Evolutionary conservation across 164 flowering plant species (phyloP), one percentile per base, ranked within the genome.

Genomic region (Warburgia ugandensis): DNA sequence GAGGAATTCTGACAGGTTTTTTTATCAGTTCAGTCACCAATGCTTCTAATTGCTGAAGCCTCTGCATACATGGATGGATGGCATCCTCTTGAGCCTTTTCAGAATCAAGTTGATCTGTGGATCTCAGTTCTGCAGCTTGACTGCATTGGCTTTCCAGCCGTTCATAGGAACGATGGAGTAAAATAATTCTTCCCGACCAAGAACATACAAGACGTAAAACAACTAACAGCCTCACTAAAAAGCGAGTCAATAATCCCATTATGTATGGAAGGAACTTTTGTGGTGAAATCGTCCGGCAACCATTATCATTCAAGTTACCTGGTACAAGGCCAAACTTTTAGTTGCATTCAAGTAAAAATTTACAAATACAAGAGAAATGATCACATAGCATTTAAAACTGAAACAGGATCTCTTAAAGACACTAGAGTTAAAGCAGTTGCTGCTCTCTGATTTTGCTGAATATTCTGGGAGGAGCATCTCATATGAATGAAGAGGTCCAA

Each of bases 1-100:
- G 81, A 62, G 97, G 97, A 52, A 89, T 77, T 47, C 49, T 68
- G n/a, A 73, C 59, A 17, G 94, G 94, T 47, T 77, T 89, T 28
- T 68, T 76, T 19, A 60, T 21, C 40, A 86, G 72, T 21, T 83
- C 90, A 33, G 72, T 63, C 9, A 89, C 86, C 58, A 71, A 12
- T 29, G 62, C 50, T 65, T 89, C 97, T 47, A 89, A 64, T 29
- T 74, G 65, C 65, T 83, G 86, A 62, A 89, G 68, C 68, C 85
- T 80, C 72, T 77, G 66, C 72, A 75, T 69, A 60, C 80, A 86
- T 52, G 78, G 81, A 59, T 59, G 59, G 30, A 75, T 64, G 30
- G 62, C 29, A 29, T 64, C 67, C 35, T 69, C 70, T 39, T 65
- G 57, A 29, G 45, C 54, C 22, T 35, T 61, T 3, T 61, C 42